A percentile compares a stretch with the other conserved stretches of the same genome.
Conservation (phyloP, 352 stramenopile species). For the Stramenopiles sp. region DNA sequence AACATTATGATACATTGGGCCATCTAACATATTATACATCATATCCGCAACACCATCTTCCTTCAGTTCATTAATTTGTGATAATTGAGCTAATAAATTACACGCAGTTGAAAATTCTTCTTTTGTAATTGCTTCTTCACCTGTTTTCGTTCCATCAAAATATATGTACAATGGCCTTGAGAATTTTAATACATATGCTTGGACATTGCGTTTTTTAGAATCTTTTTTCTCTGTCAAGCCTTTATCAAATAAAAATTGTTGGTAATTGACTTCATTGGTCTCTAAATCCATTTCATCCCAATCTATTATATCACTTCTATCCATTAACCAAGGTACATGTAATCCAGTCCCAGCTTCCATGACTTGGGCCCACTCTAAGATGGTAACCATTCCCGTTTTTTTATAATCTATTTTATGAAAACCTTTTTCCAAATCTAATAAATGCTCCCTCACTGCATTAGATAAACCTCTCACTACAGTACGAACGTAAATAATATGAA, state of each 20-base stretch:
- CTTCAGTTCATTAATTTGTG: neutral
- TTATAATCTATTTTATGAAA: neutral
- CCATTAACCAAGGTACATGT: neutral
- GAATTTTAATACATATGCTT: neutral
- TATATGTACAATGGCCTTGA: neutral
- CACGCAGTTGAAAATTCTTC: neutral
- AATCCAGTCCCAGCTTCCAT: neutral
- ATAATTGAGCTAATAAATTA: neutral
- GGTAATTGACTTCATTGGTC: neutral
- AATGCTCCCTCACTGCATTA: neutral
- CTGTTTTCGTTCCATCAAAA: neutral
- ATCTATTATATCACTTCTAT: neutral
- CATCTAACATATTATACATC: neutral
- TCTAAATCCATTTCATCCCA: conserved; percentile 9
- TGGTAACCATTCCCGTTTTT: neutral
- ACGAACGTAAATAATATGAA: too few relatives aligned
- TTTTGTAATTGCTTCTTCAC: neutral
- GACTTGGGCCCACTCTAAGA: neutral
- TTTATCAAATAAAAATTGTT: neutral
- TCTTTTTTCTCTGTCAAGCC: neutral
- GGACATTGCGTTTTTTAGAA: neutral
- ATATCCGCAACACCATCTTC: neutral
- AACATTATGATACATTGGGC: neutral
- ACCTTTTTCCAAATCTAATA: neutral
- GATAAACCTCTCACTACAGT: neutral